Percentiles rank a stretch among this genome's conserved stretches.
phyloP scores from a whole-genome alignment of 1,284 basidiomycete species.

The Ceratobasidium sp. region DNA sequence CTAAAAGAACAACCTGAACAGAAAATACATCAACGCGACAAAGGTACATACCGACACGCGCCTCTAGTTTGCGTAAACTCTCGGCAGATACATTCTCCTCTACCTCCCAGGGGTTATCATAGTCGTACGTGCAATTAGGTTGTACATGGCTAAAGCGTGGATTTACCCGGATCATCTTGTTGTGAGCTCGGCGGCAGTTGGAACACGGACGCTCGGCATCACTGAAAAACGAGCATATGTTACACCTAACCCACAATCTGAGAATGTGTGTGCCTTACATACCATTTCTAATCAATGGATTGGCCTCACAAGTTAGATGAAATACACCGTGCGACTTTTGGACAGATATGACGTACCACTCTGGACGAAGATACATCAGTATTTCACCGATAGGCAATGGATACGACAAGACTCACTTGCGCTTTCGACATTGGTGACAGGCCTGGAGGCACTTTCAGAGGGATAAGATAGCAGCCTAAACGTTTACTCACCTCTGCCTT shows the following conservation, averaged over 20 bases:
- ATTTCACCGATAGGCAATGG: neutral
- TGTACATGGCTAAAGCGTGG: slow-evolving; percentile 29
- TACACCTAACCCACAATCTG: neutral
- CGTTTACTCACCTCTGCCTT: slow-evolving; percentile 16
- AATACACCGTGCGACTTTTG: neutral
- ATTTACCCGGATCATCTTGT: slow-evolving; percentile 31
- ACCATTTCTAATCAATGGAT: slow-evolving; percentile 25
- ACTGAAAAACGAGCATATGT: neutral
- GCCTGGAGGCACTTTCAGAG: neutral
- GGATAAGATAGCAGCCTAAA: neutral
- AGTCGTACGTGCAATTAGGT: slow-evolving; percentile 34
- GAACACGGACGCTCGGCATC: slow-evolving; percentile 36
- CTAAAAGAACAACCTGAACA: neutral
- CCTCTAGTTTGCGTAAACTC: slow-evolving; percentile 15
- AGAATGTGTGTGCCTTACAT: neutral
- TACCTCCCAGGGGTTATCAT: neutral
- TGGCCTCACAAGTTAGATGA: neutral
- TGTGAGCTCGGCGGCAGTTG: slow-evolving; percentile 28
- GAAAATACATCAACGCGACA: neutral
- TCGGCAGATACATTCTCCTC: neutral
- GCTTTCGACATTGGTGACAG: slow-evolving; percentile 38
- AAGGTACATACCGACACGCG: slow-evolving; percentile 4
- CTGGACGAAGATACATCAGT: neutral
- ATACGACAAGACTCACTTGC: slow-evolving; percentile 8
- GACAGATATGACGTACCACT: slow-evolving; percentile 12